Evolutionary conservation across 2,329 filamentous ascomycete genomes (phyloP), one percentile per base, ranked within the genome.

Genomic region (Myrmaecium sp.): DNA sequence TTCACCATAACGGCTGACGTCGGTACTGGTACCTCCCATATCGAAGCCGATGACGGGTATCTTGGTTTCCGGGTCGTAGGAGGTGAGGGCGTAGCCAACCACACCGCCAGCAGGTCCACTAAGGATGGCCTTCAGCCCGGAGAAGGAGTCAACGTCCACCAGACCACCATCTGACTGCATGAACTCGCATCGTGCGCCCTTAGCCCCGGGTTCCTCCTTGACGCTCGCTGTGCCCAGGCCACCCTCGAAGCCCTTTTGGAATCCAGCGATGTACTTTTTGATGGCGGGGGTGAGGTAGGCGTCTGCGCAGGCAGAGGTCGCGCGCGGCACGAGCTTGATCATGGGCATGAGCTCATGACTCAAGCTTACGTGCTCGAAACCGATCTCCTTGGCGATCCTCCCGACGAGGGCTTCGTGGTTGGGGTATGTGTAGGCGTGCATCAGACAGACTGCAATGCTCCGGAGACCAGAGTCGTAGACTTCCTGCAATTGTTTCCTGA

Each of bases 81-180:
- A 89, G 0, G 86, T 94, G 12, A 86, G 70, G 11, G 84, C 83
- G 48, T 93, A 93, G 4, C 84, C 84, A 0, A 93, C 83, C 0
- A 93, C 84, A 21, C 84, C 84, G 17, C 83, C 84, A n/a, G 84
- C 84, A 2, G 84, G 84, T 0, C 84, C 84, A 1, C 81, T 91
- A 2, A 94, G 48, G 32, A 94, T 91, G 3, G 82, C 82, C 40
- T 76, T 74, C 4, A 93, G 56, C 0, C 84, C 84, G 0, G 79
- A 84, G 43, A 94, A 92, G 36, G 69, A 74, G 30, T 79, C 72
- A 0, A 83, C 76, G 35, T 83, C 77, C 0, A 69, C 65, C 3
- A 73, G 48, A 2, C 67, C 68, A 15, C 80, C 81, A 36, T 91
- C 80, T 6, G 76, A 83, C 49, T 93, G 82, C 83, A 93, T 93